Conservation (phyloP, 495 filamentous ascomycete species). For the Corynascus novoguineensis region DNA sequence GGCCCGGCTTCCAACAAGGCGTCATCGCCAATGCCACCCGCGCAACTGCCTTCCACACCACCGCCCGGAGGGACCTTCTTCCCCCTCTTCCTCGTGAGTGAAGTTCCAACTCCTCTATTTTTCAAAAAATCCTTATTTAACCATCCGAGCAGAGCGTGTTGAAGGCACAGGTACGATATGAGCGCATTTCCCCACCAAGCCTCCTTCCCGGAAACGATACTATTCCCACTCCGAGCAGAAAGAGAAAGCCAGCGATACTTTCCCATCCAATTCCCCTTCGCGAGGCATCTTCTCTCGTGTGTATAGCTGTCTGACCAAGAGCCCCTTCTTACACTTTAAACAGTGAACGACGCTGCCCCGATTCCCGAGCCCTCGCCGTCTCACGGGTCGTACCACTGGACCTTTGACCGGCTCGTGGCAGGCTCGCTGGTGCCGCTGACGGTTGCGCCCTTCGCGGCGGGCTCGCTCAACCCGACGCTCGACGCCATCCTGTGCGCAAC, state of each 20-base stretch:
- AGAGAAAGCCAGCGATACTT: too few species aligned
- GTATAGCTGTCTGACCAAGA: slow-evolving; percentile 6
- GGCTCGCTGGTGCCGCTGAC: slow-evolving; percentile 77
- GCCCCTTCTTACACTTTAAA: slow-evolving; percentile 8
- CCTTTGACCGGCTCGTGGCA: slow-evolving; percentile 80
- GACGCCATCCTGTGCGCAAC: slow-evolving; percentile 81
- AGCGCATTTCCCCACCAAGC: slow-evolving; percentile 1
- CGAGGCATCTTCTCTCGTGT: too few species aligned
- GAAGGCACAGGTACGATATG: slow-evolving; percentile 66
- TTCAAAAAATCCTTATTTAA: slow-evolving; percentile 12
- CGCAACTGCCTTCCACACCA: slow-evolving; percentile 67
- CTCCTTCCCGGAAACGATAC: too few species aligned
- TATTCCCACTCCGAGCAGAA: too few species aligned
- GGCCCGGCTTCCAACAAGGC: slow-evolving; percentile 24
- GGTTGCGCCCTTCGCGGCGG: slow-evolving; percentile 84
- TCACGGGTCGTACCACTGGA: slow-evolving; percentile 97
- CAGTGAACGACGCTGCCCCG: slow-evolving; percentile 84
- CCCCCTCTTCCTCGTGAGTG: slow-evolving; percentile 38
- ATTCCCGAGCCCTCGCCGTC: slow-evolving; percentile 64
- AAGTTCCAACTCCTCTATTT: slow-evolving; percentile 11
- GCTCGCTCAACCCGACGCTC: slow-evolving; percentile 79
- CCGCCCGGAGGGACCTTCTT: slow-evolving; percentile 59
- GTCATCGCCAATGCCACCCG: slow-evolving; percentile 33
- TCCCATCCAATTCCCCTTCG: too few species aligned
- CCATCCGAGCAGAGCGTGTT: slow-evolving; percentile 55